A percentile compares a stretch with the other conserved stretches of the same genome.
Conservation (phyloP, 1,139 yeast genomes). For the Spencermartinsiella ligniputridi region DNA sequence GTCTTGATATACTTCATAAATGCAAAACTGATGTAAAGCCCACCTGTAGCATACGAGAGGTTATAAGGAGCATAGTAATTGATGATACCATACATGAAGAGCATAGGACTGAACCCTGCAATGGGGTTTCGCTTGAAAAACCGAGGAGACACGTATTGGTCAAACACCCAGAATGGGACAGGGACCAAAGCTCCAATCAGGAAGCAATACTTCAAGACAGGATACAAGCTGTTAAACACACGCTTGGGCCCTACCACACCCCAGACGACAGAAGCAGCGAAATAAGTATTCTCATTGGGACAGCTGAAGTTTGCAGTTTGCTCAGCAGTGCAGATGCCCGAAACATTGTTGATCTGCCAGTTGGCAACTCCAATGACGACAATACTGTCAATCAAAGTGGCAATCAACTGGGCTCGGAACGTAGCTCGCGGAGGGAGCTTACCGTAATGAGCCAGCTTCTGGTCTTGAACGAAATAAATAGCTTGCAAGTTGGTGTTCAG, state of each 20-base stretch:
- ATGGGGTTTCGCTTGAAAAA: slow-evolving; percentile 4
- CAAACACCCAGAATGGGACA: slow-evolving; percentile 3
- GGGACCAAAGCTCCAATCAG: slow-evolving; percentile 11
- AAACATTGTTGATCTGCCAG: slow-evolving; percentile 47
- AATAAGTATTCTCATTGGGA: slow-evolving; percentile 40
- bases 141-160: slow-evolving; percentile 1
- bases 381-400: slow-evolving; percentile 34
- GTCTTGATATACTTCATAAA: slow-evolving; percentile 52
- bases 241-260: slow-evolving; percentile 34
- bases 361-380: slow-evolving; percentile 50
- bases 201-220: slow-evolving; percentile 11
- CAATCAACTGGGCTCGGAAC: slow-evolving; percentile 53
- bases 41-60: slow-evolving; percentile 45
- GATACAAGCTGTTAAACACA: slow-evolving; percentile 8
- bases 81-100: slow-evolving; percentile 22
- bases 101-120: not conserved
- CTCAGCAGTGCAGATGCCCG: slow-evolving; percentile 44
- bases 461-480: slow-evolving; percentile 50
- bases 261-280: slow-evolving; percentile 52
- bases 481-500: slow-evolving; percentile 60
- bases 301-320: slow-evolving; percentile 36
- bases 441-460: slow-evolving; percentile 57
- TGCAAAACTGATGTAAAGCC: slow-evolving; percentile 45
- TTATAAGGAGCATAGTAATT: slow-evolving; percentile 46
- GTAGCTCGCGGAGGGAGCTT: slow-evolving; percentile 57